Evolutionary conservation across 1,284 basidiomycete genomes (phyloP), one percentile per base, ranked within the genome.

Genomic region (Cutaneotrichosporon cyanovorans): DNA sequence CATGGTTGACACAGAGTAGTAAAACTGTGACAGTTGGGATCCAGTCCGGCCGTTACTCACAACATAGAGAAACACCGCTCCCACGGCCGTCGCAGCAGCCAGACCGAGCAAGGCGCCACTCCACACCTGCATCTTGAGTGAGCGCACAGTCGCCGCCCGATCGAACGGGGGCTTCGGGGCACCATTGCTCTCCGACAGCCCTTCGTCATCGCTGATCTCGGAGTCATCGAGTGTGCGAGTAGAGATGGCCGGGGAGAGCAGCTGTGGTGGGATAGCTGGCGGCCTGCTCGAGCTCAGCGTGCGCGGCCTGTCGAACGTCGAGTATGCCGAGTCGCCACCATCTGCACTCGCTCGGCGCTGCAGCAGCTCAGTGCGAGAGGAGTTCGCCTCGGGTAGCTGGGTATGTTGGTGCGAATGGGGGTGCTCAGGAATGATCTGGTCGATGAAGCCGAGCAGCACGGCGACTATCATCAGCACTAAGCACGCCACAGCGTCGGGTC

Each of bases 361-460:
- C 25, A 33, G 46, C 8, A 54, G 52, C 21, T 46, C 41, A 8
- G 45, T 48, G 40, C 48, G 46, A 8, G 42, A 45, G 20, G 21
- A 16, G 33, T 14, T 21, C 1, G 32, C 41, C 10, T 19, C 32
- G 15, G 11, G 31, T 19, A 18, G 25, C 3, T 19, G 20, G 28
- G 25, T 18, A 14, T 15, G 39, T 3, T 42, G 48, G 14, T 37
- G 36, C 37, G 25, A 20, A 14, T 15, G 39, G 2, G 46, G 48
- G 14, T 37, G 36, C 37, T 42, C 46, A n/a, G 55, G 64, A 44
- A 71, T 60, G 36, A 91, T 81, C 60, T 89, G 86, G 60, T 89
- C 80, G 40, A 86, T 82, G 56, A 92, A 81, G 55, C 85, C 81
- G 34, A 91, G 80, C 42, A 93, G 79, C 52, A 90, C 85, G 9